Conservation (phyloP, 768 basidiomycete genomes). For the Favolaschia claudopus region DNA sequence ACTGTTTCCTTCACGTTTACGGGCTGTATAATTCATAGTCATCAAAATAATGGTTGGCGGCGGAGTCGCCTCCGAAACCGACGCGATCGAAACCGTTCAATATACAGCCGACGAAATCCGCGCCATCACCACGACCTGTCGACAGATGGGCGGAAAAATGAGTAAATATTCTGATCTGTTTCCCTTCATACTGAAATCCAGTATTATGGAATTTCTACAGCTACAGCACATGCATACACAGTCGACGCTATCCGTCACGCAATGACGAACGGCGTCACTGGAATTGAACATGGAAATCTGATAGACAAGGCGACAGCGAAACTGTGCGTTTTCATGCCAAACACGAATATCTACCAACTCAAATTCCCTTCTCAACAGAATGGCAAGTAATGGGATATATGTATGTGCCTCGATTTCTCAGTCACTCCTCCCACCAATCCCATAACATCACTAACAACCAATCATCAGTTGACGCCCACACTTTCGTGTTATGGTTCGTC, state of each 20-base stretch:
- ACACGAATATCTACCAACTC: neutral
- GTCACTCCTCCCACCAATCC: too few relatives aligned
- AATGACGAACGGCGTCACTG: constrained; percentile 50
- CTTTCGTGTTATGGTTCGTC: constrained; percentile 45
- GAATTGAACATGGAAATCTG: constrained; percentile 57
- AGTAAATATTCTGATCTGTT: constrained; percentile 38
- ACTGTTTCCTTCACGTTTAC: neutral
- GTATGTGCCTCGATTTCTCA: constrained; percentile 6
- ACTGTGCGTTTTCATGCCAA: constrained; percentile 27
- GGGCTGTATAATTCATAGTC: constrained; percentile 14
- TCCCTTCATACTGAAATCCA: neutral
- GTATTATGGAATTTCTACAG: constrained; percentile 14
- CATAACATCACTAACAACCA: neutral
- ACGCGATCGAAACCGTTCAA: constrained; percentile 52
- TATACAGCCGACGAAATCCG: constrained; percentile 50
- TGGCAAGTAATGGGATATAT: constrained; percentile 51
- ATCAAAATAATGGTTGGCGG: constrained; percentile 52
- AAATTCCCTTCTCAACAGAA: constrained; percentile 25
- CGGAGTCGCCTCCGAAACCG: constrained; percentile 51
- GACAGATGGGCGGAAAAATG: constrained; percentile 48
- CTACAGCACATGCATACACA: constrained; percentile 44
- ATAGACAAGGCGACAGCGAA: constrained; percentile 47
- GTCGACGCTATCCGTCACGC: constrained; percentile 52
- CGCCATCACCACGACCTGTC: constrained; percentile 49
- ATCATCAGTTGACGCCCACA: constrained; percentile 46